phyloP scores from a whole-genome alignment of 2,329 filamentous ascomycete genomes.

The Curvularia spicifera region DNA sequence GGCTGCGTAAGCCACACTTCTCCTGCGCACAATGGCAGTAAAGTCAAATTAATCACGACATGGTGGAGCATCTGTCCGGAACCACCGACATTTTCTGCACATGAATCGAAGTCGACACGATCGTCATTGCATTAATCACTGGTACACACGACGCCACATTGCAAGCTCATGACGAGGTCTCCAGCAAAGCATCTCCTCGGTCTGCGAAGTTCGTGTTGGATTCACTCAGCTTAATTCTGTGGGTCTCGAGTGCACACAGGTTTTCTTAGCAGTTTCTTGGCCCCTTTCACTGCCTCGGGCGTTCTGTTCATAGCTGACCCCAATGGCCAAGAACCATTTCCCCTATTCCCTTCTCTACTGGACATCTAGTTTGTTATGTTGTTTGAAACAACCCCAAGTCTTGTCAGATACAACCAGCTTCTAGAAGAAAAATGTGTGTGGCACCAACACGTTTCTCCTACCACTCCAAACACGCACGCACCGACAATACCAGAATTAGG shows the following conservation, averaged over 20 bases:
- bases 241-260: background rate
- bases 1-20: constrained; percentile 12
- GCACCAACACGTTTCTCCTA: background rate
- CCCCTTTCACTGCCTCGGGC: background rate
- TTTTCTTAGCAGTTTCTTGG: background rate
- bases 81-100: background rate
- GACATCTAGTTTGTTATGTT: background rate
- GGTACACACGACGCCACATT: background rate
- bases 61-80: background rate
- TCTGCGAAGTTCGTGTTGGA: background rate
- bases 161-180: background rate
- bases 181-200: background rate
- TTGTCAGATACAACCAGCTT: background rate
- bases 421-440: background rate
- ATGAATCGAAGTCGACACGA: constrained; percentile 8
- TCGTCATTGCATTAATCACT: constrained; percentile 17
- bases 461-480: background rate
- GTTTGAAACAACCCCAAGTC: background rate
- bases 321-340: too few relatives aligned
- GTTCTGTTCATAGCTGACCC: background rate
- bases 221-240: background rate
- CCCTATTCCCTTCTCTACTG: background rate
- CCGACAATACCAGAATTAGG: constrained; percentile 1
- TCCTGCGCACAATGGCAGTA: background rate
- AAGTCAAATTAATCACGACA: background rate